A percentile compares a stretch with the other conserved stretches of the same genome.
phyloP scores from a whole-genome alignment of 176 grass and related monocot genomes.

The Dactylis glomerata region DNA sequence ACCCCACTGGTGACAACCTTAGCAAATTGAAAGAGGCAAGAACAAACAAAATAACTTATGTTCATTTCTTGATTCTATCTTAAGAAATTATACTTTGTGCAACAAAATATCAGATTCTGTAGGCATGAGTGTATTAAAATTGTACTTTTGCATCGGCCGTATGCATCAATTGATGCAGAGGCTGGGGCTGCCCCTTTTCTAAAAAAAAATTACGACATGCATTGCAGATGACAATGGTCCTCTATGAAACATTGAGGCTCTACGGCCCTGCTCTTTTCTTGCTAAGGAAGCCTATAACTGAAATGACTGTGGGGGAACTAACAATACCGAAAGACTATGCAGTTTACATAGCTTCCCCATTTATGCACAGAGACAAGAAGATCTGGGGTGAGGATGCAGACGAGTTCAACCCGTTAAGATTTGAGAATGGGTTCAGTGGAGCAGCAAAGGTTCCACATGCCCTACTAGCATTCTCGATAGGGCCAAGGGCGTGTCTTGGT shows the following conservation, averaged over 20 bases:
- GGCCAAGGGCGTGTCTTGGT: no score
- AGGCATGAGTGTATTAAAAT: no score
- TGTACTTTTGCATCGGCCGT: no score
- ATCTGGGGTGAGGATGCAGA: not conserved
- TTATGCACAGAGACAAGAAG: slow-evolving; percentile 34
- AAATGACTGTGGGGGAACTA: slow-evolving; percentile 5
- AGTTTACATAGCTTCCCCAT: slow-evolving; percentile 13
- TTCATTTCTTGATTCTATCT: not conserved
- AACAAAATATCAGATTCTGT: not conserved
- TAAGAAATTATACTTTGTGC: not conserved
- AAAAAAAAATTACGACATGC: not conserved
- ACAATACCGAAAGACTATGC: slow-evolving; percentile 10
- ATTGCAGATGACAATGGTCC: slow-evolving; percentile 40
- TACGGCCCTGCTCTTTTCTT: slow-evolving; percentile 34
- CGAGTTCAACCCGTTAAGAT: no score
- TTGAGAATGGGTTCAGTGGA: no score
- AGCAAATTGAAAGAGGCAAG: slow-evolving; percentile 56
- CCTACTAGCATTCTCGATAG: no score
- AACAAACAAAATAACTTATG: not conserved
- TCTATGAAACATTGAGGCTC: slow-evolving; percentile 32
- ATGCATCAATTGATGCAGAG: no score
- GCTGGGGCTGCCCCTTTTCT: no score
- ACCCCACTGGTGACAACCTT: slow-evolving; percentile 25
- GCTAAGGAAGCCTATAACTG: slow-evolving; percentile 1
- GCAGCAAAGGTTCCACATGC: no score